A percentile compares a stretch with the other conserved stretches of the same genome.
These are phyloP conservation scores for Nemania abortiva DNA, from an alignment of 2,329 filamentous ascomycete species.

Conservation along the genomic window DNA sequence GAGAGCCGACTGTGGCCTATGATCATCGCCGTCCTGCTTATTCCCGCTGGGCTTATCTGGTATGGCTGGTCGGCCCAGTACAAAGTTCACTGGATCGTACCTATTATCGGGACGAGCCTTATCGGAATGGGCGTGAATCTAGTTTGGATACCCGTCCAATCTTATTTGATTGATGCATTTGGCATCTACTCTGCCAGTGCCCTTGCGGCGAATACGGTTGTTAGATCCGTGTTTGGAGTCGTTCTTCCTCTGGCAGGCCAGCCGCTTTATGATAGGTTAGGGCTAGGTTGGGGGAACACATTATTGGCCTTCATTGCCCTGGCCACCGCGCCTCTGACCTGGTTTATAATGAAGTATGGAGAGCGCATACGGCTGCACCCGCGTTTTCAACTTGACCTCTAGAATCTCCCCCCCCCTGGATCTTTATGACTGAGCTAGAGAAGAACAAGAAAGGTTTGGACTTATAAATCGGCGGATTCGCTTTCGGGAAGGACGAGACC, in stretches of 20 bases:
- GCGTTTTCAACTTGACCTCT: constrained; percentile 32
- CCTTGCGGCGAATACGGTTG: constrained; percentile 69
- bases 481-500: neutral
- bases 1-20: constrained; percentile 44
- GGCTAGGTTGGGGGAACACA: constrained; percentile 52
- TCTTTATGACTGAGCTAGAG: neutral
- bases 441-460: neutral
- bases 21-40: constrained; percentile 37
- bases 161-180: constrained; percentile 69
- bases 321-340: constrained; percentile 43
- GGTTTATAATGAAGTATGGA: constrained; percentile 44
- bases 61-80: constrained; percentile 53
- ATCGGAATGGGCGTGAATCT: constrained; percentile 58
- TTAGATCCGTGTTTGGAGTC: constrained; percentile 64
- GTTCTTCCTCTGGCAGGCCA: constrained; percentile 64
- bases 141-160: constrained; percentile 63
- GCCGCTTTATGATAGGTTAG: constrained; percentile 49
- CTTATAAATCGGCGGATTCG: neutral
- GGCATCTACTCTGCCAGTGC: constrained; percentile 55
- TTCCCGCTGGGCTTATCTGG: constrained; percentile 52
- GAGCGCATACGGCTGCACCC: constrained; percentile 36
- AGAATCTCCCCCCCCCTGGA: neutral
- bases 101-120: constrained; percentile 62
- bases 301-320: constrained; percentile 50
- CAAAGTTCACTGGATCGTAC: constrained; percentile 63